Evolutionary conservation across 2,329 filamentous ascomycete genomes (phyloP).

Genomic region (Colletotrichum magnum): DNA sequence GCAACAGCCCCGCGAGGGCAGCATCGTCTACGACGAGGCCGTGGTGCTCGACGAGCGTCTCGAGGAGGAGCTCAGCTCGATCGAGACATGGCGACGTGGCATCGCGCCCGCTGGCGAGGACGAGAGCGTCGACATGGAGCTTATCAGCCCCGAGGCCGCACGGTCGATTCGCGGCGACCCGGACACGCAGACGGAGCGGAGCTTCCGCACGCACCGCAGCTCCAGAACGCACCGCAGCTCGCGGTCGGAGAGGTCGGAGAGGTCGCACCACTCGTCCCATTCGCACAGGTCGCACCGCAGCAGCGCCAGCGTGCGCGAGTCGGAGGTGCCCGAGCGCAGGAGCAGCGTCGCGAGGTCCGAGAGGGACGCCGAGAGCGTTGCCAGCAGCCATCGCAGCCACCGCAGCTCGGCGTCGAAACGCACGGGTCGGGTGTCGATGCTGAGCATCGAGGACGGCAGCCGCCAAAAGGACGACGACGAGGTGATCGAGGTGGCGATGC

Average conservation of each 20-base stretch:
- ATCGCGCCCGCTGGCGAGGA: conserved; percentile 64
- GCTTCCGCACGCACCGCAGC: conserved; percentile 49
- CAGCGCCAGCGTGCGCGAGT: conserved; percentile 42
- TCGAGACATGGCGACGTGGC: conserved; percentile 72
- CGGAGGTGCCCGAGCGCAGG: conserved; percentile 42
- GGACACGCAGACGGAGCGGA: conserved; percentile 55
- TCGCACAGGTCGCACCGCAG: conserved; percentile 46
- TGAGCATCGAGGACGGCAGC: conserved; percentile 54
- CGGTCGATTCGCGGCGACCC: conserved; percentile 60
- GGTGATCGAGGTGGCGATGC: conserved; percentile 56
- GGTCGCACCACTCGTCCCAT: conserved; percentile 49
- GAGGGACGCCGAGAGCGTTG: conserved; percentile 53
- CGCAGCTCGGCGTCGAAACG: conserved; percentile 48
- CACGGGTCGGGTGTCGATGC: conserved; percentile 49
- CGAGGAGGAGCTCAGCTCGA: conserved; percentile 70
- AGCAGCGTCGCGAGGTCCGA: conserved; percentile 43
- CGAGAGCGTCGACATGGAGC: conserved; percentile 66
- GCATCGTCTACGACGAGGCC: conserved; percentile 65
- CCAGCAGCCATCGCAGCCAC: conserved; percentile 54
- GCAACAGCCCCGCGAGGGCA: conserved; percentile 40
- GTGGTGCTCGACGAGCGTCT: conserved; percentile 57
- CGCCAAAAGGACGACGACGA: conserved; percentile 52
- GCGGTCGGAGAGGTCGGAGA: conserved; percentile 45
- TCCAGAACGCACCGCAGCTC: conserved; percentile 46
- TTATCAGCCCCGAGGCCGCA: conserved; percentile 70